Percentiles rank a stretch among this genome's conserved stretches.
Conservation (phyloP, 2,329 filamentous ascomycete genomes). For the Fulvia fulva region DNA sequence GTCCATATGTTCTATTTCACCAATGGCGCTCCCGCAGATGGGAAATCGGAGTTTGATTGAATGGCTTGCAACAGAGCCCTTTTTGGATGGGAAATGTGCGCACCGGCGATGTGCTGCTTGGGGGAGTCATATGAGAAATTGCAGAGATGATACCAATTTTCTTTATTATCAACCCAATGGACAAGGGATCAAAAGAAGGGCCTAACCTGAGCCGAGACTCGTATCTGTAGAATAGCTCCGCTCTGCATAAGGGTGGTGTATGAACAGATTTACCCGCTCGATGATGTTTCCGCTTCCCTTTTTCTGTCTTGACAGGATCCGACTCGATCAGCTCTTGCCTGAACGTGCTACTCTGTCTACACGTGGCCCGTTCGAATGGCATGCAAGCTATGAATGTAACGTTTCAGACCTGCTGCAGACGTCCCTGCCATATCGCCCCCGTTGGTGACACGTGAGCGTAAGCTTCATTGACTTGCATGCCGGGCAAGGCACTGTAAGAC, state of each 20-base stretch:
- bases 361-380: not conserved
- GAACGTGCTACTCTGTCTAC: not conserved
- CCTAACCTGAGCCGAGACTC: constrained; percentile 7
- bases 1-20: constrained; percentile 17
- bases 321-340: too few species aligned
- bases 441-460: not conserved
- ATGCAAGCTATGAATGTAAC: not conserved
- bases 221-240: constrained; percentile 9
- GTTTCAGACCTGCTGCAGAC: too few species aligned
- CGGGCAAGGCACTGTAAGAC: not conserved
- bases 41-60: constrained; percentile 3
- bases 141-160: constrained; percentile 23
- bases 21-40: constrained; percentile 16
- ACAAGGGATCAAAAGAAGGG: constrained; percentile 12
- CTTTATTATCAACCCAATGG: constrained; percentile 13
- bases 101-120: constrained; percentile 10
- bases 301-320: not conserved
- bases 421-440: too few species aligned
- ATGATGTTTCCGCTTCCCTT: not conserved
- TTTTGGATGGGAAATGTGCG: constrained; percentile 1
- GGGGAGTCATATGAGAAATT: constrained; percentile 15
- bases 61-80: not conserved
- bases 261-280: constrained; percentile 14
- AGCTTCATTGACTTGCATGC: not conserved
- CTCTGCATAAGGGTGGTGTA: constrained; percentile 1